A percentile compares a stretch with the other conserved stretches of the same genome.
These are phyloP conservation scores for Alternaria arborescens DNA, from an alignment of 2,329 filamentous ascomycete species.

Conservation along the genomic window DNA sequence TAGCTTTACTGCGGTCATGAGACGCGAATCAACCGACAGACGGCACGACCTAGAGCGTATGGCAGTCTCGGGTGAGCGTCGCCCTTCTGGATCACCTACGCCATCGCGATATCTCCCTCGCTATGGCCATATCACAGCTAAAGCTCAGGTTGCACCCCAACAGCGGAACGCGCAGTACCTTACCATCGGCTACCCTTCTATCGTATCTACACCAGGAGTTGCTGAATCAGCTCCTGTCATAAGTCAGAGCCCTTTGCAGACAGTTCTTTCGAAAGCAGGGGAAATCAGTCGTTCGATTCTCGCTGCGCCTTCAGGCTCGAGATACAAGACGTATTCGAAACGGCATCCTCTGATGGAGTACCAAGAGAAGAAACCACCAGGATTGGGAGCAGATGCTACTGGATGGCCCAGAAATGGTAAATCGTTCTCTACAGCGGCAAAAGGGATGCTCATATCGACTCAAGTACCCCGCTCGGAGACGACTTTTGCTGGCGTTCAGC, in stretches of 20 bases:
- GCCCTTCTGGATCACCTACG: neutral
- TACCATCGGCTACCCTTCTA: neutral
- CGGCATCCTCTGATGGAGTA: conserved; percentile 1
- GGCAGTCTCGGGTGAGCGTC: neutral
- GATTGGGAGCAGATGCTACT: conserved; percentile 7
- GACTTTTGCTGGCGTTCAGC: neutral
- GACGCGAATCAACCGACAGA: neutral
- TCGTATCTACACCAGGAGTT: neutral
- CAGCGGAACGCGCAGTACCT: neutral
- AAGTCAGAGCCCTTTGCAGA: neutral
- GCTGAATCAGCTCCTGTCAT: neutral
- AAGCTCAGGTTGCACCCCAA: neutral
- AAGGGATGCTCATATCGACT: neutral
- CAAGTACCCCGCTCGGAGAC: neutral
- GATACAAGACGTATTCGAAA: conserved; percentile 20
- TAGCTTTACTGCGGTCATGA: neutral
- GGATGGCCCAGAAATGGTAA: conserved; percentile 1
- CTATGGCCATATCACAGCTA: neutral
- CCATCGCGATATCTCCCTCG: neutral
- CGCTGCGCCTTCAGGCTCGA: conserved; percentile 19
- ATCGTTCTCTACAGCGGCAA: neutral
- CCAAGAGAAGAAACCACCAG: neutral
- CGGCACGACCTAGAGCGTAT: neutral
- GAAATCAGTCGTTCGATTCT: conserved; percentile 25
- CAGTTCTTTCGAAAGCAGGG: conserved; percentile 7